phyloP scores from a whole-genome alignment of 495 filamentous ascomycete genomes.

The Penicillium flavigenum region DNA sequence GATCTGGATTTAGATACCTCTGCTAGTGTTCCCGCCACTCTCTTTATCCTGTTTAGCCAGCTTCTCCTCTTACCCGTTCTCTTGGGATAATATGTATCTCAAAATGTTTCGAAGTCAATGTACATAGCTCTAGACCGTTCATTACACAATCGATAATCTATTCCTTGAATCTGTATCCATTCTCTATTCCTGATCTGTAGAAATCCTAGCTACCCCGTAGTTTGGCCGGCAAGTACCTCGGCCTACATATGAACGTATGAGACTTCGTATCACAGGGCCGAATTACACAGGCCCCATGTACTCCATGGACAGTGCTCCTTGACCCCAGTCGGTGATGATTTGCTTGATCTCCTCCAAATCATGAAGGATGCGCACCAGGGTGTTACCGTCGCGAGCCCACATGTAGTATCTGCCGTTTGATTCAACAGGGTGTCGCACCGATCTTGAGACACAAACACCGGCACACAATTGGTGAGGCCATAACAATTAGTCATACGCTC shows the following conservation, averaged over 20 bases:
- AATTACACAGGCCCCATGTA: background rate
- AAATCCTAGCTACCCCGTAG: background rate
- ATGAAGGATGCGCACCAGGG: background rate
- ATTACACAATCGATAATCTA: background rate
- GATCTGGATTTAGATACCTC: conserved; percentile 22
- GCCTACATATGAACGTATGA: background rate
- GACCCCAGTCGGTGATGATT: background rate
- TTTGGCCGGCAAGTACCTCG: conserved; percentile 3
- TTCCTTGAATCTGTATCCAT: background rate
- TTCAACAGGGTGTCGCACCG: background rate
- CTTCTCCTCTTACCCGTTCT: conserved; percentile 12
- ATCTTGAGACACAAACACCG: background rate
- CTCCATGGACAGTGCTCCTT: background rate
- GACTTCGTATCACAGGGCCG: background rate
- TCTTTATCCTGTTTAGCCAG: conserved; percentile 8
- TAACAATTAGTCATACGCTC: background rate
- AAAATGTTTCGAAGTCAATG: conserved; percentile 13
- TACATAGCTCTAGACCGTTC: conserved; percentile 1
- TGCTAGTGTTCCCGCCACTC: conserved; percentile 7
- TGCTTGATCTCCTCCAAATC: background rate
- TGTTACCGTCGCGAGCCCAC: background rate
- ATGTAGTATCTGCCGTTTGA: background rate
- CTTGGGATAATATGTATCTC: conserved; percentile 9
- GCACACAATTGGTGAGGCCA: background rate
- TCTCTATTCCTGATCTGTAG: background rate